phyloP scores from a whole-genome alignment of 805 yeast species.

The Saturnispora sekii region DNA sequence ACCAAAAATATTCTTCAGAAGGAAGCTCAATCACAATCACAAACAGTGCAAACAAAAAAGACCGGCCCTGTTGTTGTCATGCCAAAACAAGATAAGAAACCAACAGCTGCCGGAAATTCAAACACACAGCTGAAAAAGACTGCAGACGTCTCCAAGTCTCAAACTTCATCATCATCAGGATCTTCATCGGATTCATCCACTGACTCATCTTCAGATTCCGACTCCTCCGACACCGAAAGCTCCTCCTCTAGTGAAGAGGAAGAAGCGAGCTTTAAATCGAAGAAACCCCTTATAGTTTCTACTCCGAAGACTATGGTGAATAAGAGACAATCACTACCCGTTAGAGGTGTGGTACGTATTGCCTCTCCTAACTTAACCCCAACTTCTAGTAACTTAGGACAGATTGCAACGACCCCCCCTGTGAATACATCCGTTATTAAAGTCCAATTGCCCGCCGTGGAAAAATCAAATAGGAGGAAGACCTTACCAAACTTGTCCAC shows the following conservation, averaged over 20 bases:
- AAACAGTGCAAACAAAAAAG: too few species aligned
- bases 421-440: neutral
- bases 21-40: too few species aligned
- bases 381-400: neutral
- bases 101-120: too few species aligned
- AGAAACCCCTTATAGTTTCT: constrained; percentile 35
- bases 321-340: constrained; percentile 14
- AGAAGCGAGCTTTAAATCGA: constrained; percentile 5
- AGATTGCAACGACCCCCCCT: neutral
- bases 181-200: constrained; percentile 7
- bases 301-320: constrained; percentile 28
- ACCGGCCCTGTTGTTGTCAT: too few species aligned
- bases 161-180: neutral
- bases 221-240: constrained; percentile 16
- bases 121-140: too few species aligned
- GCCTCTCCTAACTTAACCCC: constrained; percentile 3
- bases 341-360: constrained; percentile 1
- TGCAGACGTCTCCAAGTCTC: neutral
- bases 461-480: constrained; percentile 10
- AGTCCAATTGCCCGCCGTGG: neutral
- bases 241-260: constrained; percentile 18
- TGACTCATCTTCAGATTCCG: constrained; percentile 11
- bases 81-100: too few species aligned
- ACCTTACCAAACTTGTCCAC: constrained; percentile 43
- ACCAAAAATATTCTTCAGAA: too few species aligned